Conservation (phyloP, 1,139 yeast species). For the Pichia sp. region DNA sequence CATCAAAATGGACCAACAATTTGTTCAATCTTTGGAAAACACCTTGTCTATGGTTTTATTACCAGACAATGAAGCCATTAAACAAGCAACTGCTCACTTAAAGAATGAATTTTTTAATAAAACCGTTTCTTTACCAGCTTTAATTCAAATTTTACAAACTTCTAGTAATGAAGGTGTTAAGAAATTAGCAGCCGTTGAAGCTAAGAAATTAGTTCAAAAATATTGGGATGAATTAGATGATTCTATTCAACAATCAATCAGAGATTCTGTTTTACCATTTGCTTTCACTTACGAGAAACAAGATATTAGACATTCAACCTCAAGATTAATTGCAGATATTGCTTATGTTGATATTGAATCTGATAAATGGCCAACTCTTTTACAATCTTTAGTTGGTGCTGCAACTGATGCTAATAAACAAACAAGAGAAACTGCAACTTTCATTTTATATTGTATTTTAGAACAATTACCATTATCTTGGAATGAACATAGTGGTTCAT, state of each 20-base stretch:
- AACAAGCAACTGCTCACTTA: constrained; percentile 72
- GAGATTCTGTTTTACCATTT: constrained; percentile 58
- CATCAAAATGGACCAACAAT: constrained; percentile 58
- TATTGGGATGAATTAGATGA: constrained; percentile 66
- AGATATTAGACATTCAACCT: constrained; percentile 78
- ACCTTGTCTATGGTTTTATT: constrained; percentile 70
- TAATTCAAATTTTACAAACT: constrained; percentile 72
- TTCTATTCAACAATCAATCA: constrained; percentile 51
- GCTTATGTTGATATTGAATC: constrained; percentile 67
- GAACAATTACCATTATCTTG: constrained; percentile 69
- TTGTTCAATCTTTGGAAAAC: constrained; percentile 63
- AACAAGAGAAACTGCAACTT: constrained; percentile 80
- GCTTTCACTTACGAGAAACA: constrained; percentile 63
- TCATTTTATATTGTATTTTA: constrained; percentile 67
- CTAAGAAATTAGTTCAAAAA: constrained; percentile 69
- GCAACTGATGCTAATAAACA: constrained; percentile 56
- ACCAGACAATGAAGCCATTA: constrained; percentile 72
- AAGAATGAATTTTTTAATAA: constrained; percentile 69
- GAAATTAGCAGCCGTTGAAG: constrained; percentile 93
- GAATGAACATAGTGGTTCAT: constrained; percentile 55
- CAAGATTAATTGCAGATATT: constrained; percentile 84
- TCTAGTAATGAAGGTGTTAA: constrained; percentile 55
- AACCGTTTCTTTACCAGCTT: constrained; percentile 69
- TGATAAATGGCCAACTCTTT: constrained; percentile 69
- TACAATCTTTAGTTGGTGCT: constrained; percentile 64